A percentile compares a stretch with the other conserved stretches of the same genome.
Evolutionary conservation across 352 stramenopile genomes (phyloP).

Genomic region (Pythium oligandrum): DNA sequence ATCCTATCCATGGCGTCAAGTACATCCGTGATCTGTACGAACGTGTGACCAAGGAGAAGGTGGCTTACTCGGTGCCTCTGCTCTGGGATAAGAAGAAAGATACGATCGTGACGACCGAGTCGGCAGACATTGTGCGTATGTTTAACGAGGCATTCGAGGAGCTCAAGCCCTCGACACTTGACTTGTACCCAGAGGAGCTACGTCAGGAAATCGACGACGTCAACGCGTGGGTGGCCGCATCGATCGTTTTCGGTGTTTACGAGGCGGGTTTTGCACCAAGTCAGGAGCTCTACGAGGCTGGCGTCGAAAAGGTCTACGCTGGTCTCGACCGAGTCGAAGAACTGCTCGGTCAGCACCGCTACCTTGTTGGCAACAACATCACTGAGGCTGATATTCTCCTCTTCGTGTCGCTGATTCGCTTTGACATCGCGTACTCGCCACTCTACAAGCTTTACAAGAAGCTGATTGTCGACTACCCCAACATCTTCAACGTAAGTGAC

Average conservation of each 20-base stretch:
- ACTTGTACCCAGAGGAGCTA: constrained; percentile 86
- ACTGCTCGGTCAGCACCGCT: constrained; percentile 70
- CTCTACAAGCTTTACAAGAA: constrained; percentile 84
- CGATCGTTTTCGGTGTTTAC: constrained; percentile 92
- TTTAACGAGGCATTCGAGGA: constrained; percentile 91
- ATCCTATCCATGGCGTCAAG: constrained; percentile 59
- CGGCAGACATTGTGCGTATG: constrained; percentile 93
- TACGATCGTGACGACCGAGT: constrained; percentile 96
- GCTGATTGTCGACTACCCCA: constrained; percentile 73
- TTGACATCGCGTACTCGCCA: constrained; percentile 91
- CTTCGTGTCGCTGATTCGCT: constrained; percentile 90
- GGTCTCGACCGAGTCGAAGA: constrained; percentile 78
- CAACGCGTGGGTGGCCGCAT: constrained; percentile 90
- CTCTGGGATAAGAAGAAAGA: constrained; percentile 92
- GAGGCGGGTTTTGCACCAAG: constrained; percentile 48
- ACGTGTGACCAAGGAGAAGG: constrained; percentile 36
- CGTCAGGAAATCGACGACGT: constrained; percentile 73
- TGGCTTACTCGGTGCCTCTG: constrained; percentile 92
- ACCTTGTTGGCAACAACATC: constrained; percentile 62
- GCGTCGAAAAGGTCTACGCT: constrained; percentile 78
- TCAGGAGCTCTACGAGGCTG: constrained; percentile 85
- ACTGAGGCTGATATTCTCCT: constrained; percentile 87
- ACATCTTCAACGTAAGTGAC: constrained; percentile 62
- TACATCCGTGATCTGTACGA: constrained; percentile 89
- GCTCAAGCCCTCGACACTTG: constrained; percentile 64